A percentile compares a stretch with the other conserved stretches of the same genome.
Conservation (phyloP, 768 basidiomycete species). For the Macrolepiota dolichaula region DNA sequence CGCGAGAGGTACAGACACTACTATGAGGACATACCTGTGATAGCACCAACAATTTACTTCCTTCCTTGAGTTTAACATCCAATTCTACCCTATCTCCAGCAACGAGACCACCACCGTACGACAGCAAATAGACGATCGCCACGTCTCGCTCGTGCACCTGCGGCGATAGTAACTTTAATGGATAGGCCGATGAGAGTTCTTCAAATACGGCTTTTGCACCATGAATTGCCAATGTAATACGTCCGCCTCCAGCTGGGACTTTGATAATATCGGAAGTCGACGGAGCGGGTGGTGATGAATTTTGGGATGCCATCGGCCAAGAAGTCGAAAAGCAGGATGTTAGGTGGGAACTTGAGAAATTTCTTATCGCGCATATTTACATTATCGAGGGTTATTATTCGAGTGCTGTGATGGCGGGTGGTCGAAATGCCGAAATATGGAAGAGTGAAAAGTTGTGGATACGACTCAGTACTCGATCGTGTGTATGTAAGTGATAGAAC, state of each 20-base stretch:
- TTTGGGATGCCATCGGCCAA: background rate
- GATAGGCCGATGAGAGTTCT: slow-evolving; percentile 77
- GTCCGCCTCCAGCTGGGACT: slow-evolving; percentile 49
- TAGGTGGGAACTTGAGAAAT: background rate
- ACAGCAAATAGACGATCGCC: slow-evolving; percentile 73
- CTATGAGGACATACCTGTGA: slow-evolving; percentile 64
- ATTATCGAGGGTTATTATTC: background rate
- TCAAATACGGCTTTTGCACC: slow-evolving; percentile 62
- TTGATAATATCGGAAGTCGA: slow-evolving; percentile 4
- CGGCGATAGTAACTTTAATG: slow-evolving; percentile 85
- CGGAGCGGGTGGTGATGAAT: background rate
- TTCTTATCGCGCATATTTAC: slow-evolving; percentile 1
- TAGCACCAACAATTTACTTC: slow-evolving; percentile 64
- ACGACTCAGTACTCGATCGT: too few species aligned
- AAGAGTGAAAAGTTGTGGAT: too few species aligned
- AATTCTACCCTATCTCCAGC: slow-evolving; percentile 76
- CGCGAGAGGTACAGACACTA: background rate
- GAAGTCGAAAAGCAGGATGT: background rate
- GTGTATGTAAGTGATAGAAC: background rate
- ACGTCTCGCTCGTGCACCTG: slow-evolving; percentile 44
- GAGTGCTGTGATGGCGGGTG: background rate
- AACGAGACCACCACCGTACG: slow-evolving; percentile 91
- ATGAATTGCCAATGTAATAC: slow-evolving; percentile 50
- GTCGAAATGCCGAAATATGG: background rate
- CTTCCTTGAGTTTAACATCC: slow-evolving; percentile 52